Evolutionary conservation across 345 rosid genomes (phyloP).

Genomic region (Brassica carinata): DNA sequence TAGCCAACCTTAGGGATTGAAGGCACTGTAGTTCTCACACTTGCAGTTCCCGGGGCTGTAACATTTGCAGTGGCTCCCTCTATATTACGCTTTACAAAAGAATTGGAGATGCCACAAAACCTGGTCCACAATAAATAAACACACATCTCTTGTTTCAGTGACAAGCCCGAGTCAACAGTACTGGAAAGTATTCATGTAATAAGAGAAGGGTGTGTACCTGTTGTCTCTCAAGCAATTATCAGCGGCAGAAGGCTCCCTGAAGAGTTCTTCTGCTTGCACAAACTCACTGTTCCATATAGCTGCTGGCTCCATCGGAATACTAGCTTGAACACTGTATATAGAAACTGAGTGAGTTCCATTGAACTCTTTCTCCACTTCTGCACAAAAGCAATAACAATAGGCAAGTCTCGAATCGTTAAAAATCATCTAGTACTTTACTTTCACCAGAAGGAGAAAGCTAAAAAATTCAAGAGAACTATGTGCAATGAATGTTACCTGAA

Average conservation of each 20-base stretch:
- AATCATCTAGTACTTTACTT: not conserved
- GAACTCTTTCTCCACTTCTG: constrained; percentile 85
- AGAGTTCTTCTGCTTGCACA: constrained; percentile 89
- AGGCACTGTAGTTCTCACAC: constrained; percentile 37
- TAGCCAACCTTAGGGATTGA: constrained; percentile 39
- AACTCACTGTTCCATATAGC: constrained; percentile 85
- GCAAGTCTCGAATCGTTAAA: not conserved
- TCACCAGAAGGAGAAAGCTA: not conserved
- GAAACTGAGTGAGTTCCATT: constrained; percentile 64
- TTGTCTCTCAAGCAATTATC: constrained; percentile 91
- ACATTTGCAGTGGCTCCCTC: constrained; percentile 46
- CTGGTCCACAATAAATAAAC: constrained; percentile 42
- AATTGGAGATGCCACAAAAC: constrained; percentile 75
- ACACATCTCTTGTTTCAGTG: constrained; percentile 6
- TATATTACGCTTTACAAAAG: constrained; percentile 59
- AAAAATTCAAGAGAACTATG: not conserved
- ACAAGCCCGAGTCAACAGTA: constrained; percentile 14
- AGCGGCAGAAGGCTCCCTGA: constrained; percentile 52
- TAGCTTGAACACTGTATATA: constrained; percentile 83
- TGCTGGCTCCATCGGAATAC: constrained; percentile 80
- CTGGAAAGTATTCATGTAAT: not conserved
- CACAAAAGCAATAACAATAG: constrained; percentile 26
- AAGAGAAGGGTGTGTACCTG: constrained; percentile 50
- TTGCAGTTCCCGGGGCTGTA: constrained; percentile 43
- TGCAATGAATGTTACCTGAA: constrained; percentile 53